Evolutionary conservation across 2,329 filamentous ascomycete species (phyloP).

Genomic region (Trichoderma lentiforme): DNA sequence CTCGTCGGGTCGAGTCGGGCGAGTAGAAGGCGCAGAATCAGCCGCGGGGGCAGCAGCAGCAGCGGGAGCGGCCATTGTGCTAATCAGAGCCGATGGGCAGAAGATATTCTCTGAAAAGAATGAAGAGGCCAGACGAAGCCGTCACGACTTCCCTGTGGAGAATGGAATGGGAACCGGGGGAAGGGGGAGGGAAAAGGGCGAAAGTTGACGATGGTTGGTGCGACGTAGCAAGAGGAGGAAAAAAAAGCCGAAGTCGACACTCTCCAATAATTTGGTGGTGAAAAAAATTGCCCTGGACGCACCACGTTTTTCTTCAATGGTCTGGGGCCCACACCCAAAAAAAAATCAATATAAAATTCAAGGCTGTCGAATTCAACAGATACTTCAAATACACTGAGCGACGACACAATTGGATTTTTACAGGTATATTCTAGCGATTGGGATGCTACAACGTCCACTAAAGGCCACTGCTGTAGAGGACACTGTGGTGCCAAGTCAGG

Average conservation of each 20-base stretch:
- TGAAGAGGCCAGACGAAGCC: slow-evolving; percentile 14
- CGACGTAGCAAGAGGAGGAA: slow-evolving; percentile 15
- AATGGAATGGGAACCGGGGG: neutral
- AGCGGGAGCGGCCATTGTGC: slow-evolving; percentile 46
- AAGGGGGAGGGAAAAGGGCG: neutral
- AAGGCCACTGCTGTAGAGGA: neutral
- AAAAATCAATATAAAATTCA: neutral
- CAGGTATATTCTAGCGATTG: neutral
- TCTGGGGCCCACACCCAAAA: slow-evolving; percentile 6
- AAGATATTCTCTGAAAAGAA: neutral
- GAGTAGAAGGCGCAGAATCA: slow-evolving; percentile 44
- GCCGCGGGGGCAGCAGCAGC: slow-evolving; percentile 45
- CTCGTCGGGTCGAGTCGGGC: slow-evolving; percentile 85
- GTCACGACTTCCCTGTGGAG: slow-evolving; percentile 20
- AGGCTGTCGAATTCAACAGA: neutral
- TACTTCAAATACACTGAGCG: neutral
- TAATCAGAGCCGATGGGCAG: neutral
- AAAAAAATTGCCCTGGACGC: slow-evolving; percentile 16
- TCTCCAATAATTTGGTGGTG: slow-evolving; percentile 16
- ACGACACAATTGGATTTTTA: neutral
- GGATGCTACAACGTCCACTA: neutral
- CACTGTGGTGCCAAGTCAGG: neutral
- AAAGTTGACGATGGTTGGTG: neutral
- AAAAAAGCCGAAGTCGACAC: slow-evolving; percentile 10
- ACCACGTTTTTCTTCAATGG: slow-evolving; percentile 4